Percentiles rank a stretch among this genome's conserved stretches.
Conservation (phyloP, 495 filamentous ascomycete species). For the Beverwykella pulmonaria region DNA sequence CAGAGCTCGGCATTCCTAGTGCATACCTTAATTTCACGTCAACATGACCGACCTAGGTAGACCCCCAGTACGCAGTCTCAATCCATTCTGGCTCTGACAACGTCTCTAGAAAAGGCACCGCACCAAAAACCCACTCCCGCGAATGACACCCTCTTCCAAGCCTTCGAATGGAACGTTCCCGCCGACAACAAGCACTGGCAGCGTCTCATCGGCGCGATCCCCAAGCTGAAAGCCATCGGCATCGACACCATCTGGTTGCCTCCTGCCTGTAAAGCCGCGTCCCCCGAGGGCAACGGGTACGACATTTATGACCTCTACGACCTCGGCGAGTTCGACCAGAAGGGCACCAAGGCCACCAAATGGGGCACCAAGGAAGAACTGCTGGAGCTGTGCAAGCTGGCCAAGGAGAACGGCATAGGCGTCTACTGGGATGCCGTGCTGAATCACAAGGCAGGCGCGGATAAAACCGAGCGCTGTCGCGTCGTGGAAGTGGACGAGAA, state of each 20-base stretch:
- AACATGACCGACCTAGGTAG: slow-evolving; percentile 32
- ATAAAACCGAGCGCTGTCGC: slow-evolving; percentile 60
- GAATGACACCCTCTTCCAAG: slow-evolving; percentile 69
- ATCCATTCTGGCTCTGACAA: slow-evolving; percentile 1
- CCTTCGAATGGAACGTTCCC: slow-evolving; percentile 76
- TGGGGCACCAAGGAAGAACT: slow-evolving; percentile 72
- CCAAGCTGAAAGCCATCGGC: slow-evolving; percentile 61
- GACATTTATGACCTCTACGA: slow-evolving; percentile 79
- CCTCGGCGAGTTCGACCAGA: slow-evolving; percentile 76
- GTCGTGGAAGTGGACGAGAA: slow-evolving; percentile 60
- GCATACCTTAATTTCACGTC: neutral
- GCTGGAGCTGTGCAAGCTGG: slow-evolving; percentile 53
- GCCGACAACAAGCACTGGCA: slow-evolving; percentile 66
- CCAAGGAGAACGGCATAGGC: slow-evolving; percentile 58
- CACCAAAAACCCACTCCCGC: slow-evolving; percentile 34
- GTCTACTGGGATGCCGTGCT: slow-evolving; percentile 76
- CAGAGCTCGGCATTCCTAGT: neutral
- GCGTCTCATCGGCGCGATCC: slow-evolving; percentile 58
- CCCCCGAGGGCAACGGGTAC: slow-evolving; percentile 68
- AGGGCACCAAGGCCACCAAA: slow-evolving; percentile 65
- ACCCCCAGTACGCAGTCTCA: neutral
- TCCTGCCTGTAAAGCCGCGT: slow-evolving; percentile 72
- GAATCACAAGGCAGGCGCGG: slow-evolving; percentile 75
- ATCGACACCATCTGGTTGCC: slow-evolving; percentile 72
- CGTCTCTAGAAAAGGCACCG: slow-evolving; percentile 2